phyloP scores from a whole-genome alignment of 2,329 filamentous ascomycete genomes.

The Didymosphaeria variabile region DNA sequence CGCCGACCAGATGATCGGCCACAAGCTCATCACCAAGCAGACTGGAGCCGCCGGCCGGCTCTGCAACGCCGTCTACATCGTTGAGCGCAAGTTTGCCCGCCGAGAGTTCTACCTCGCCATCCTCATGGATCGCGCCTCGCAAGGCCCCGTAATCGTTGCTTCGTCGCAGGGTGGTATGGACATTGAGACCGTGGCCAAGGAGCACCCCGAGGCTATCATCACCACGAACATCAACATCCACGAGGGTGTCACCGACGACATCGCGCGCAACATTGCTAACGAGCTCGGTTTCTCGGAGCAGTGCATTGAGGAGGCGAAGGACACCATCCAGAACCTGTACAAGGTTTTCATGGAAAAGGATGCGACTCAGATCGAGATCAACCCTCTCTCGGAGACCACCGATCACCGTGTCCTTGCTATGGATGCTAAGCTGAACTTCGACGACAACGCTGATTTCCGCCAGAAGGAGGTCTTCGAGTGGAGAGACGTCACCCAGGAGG shows the following conservation, averaged over 20 bases:
- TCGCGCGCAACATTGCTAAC: slow-evolving; percentile 86
- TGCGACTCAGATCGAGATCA: slow-evolving; percentile 99
- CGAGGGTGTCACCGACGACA: slow-evolving; percentile 92
- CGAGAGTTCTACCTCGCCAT: slow-evolving; percentile 99
- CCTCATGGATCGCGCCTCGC: slow-evolving; percentile 93
- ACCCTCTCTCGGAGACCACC: slow-evolving; percentile 96
- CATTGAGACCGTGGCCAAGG: slow-evolving; percentile 98
- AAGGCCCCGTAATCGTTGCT: slow-evolving; percentile 94
- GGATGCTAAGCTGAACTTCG: slow-evolving; percentile 98
- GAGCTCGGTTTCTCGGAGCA: slow-evolving; percentile 98
- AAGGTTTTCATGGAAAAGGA: slow-evolving; percentile 98
- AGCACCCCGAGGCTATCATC: slow-evolving; percentile 93
- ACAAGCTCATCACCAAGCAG: slow-evolving; percentile 99
- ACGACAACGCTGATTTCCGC: slow-evolving; percentile 98
- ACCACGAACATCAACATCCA: slow-evolving; percentile 96
- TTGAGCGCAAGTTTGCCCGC: slow-evolving; percentile 98
- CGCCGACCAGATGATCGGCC: slow-evolving; percentile 98
- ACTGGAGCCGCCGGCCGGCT: slow-evolving; percentile 91
- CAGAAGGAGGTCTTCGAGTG: slow-evolving; percentile 95
- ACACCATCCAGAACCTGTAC: slow-evolving; percentile 99
- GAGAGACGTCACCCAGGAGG: slow-evolving; percentile 95
- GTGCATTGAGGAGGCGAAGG: slow-evolving; percentile 93
- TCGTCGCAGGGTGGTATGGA: slow-evolving; percentile 99
- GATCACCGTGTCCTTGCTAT: slow-evolving; percentile 99
- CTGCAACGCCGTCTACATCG: slow-evolving; percentile 98